Evolutionary conservation across 73 alveolate genomes (phyloP), one percentile per base, ranked within the genome.

Genomic region (Tetrahymena borealis): DNA sequence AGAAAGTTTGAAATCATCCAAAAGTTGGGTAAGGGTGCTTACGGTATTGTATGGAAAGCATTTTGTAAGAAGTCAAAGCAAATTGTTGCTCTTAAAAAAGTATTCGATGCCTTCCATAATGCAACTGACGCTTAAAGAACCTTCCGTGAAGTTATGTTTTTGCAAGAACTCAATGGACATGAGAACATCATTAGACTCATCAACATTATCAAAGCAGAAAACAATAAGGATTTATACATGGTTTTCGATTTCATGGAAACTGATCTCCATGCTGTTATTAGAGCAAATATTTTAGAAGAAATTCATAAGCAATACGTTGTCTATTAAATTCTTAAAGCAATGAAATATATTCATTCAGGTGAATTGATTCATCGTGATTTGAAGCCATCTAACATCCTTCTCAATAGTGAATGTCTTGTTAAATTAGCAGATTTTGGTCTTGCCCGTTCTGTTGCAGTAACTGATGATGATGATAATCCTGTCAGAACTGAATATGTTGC

Each of bases 221-320:
- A 98, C 79, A 99, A 98, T 94, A 95, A 97, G 79, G 99, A 98
- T 94, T 97, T 98, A 39, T 98, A 98, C 94, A 91, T 94, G 31
- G 99, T 98, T 20, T 98, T 98, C 91, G 99, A 98, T 92, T 98
- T 94, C 95, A 98, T 98, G 99, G 99, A 98, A 91, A 98, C 99
- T 7, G 99, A 98, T 92, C 96, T 98, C 90, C 99, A 98, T 95
- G 99, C 99, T 33, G 99, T 98, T 41, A 98, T 98, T 92, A 96
- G 99, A 43, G 99, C 99, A 20, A 96, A 96, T 91, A 98, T 98
- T 42, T 94, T 98, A 78, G 99, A 97, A 91, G 99, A 97, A 90
- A 96, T 97, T 32, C 99, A 98, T 90, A 96, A 96, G 93, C 96
- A 97, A 94, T 98, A 97, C 94, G 97, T 98, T 43, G 95, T 98